Base-by-base conservation (phyloP, 495 filamentous ascomycete species). In the Pyrenula aspistea region DNA sequence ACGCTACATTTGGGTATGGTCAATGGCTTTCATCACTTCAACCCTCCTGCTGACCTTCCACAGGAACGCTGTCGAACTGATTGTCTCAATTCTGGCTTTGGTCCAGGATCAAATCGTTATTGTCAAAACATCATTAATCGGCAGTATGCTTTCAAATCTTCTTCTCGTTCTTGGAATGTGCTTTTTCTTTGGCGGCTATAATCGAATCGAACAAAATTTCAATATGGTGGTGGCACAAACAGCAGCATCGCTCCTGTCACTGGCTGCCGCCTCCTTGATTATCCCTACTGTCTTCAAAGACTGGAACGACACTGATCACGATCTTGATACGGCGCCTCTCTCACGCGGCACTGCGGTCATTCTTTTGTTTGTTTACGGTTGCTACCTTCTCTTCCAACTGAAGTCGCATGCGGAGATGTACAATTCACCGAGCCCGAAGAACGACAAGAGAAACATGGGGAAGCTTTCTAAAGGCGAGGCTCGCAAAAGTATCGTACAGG, bases 221-320 rank as follows among this genome's bases (percentile, higher is more conserved):
- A 96, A 96, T 71, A 81, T 87, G 1, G 88, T 86, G 1, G 91
- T 96, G n/a, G 91, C 91, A 1, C 89, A 95, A 66, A 96, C 91
- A 0, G 90, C 91, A 1, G 83, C 90, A 24, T 88, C 83, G 70
- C 68, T 96, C 12, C 76, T 96, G 1, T 83, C 89, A 2, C 72
- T 96, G 20, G 85, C 87, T 15, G 86, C 94, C 12, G 85, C 79
- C 55, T 83, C 79, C 67, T 72, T 96, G 57, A 90, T 96, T 58
- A 89, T 96, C 25, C 91, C 91, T 0, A 95, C 91, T 12, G 89
- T 88, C 2, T 96, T 95, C 69, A 77, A 84, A 53, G 64, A 78
- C 49, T 80, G 75, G 74, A 22, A 23, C 24, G 48, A 61, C 42
- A 60, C 60, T 19, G 58, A 50, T 70, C 69, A 42, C 64, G 73